A percentile compares a stretch with the other conserved stretches of the same genome.
phyloP scores from a whole-genome alignment of 345 rosid genomes.

The Acer negundo region DNA sequence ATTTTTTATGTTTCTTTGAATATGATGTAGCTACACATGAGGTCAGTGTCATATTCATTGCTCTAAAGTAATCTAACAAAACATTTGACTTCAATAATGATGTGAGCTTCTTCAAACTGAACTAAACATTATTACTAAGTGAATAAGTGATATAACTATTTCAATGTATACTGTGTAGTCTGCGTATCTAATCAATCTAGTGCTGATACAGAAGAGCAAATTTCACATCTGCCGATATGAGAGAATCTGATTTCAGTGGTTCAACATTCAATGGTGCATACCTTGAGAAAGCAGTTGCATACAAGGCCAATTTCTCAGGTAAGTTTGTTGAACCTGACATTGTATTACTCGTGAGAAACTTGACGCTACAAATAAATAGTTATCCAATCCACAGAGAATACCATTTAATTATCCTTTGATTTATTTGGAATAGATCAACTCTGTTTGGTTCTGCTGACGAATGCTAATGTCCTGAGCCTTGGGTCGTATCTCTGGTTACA shows the following conservation, averaged over 20 bases:
- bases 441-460: background rate
- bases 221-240: slow-evolving; percentile 95
- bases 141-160: background rate
- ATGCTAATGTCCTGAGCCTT: background rate
- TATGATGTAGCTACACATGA: background rate
- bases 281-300: slow-evolving; percentile 96
- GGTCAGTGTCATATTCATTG: background rate
- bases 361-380: background rate
- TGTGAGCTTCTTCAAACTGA: background rate
- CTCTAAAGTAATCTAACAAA: background rate
- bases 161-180: background rate
- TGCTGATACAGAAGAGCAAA: slow-evolving; percentile 81
- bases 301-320: slow-evolving; percentile 89
- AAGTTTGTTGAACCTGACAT: slow-evolving; percentile 2
- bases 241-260: slow-evolving; percentile 94
- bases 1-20: background rate
- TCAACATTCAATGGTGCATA: slow-evolving; percentile 94
- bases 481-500: background rate
- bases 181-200: slow-evolving; percentile 20
- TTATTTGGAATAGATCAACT: background rate
- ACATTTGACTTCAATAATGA: background rate
- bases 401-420: background rate
- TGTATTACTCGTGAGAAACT: background rate
- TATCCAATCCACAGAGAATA: background rate
- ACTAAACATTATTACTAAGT: background rate